Percentiles rank a stretch among this genome's conserved stretches.
Evolutionary conservation across 1,284 basidiomycete species (phyloP).

Genomic region (Meira miltonrushii): DNA sequence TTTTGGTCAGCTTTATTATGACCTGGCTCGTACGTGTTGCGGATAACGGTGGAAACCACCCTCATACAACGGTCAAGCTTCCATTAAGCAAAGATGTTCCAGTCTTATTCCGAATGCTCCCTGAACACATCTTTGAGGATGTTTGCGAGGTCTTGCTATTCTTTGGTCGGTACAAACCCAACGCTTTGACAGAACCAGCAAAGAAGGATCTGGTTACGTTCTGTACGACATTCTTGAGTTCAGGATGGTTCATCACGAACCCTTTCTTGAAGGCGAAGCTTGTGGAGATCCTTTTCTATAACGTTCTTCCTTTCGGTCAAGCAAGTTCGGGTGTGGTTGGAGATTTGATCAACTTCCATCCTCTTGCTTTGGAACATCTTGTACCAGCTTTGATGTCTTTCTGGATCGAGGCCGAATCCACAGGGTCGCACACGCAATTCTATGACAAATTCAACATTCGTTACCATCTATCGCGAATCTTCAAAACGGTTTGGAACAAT

Average conservation of each 20-base stretch:
- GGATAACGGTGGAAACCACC: slow-evolving; percentile 78
- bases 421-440: slow-evolving; percentile 94
- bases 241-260: slow-evolving; percentile 96
- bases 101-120: slow-evolving; percentile 76
- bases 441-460: slow-evolving; percentile 91
- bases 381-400: slow-evolving; percentile 90
- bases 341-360: slow-evolving; percentile 74
- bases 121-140: slow-evolving; percentile 92
- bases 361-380: slow-evolving; percentile 76
- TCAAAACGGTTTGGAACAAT: slow-evolving; percentile 47
- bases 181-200: slow-evolving; percentile 69
- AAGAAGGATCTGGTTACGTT: slow-evolving; percentile 83
- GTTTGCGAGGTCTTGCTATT: slow-evolving; percentile 79
- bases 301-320: slow-evolving; percentile 70
- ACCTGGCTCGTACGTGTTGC: slow-evolving; percentile 89
- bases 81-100: slow-evolving; percentile 83
- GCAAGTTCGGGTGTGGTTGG: slow-evolving; percentile 74
- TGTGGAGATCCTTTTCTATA: slow-evolving; percentile 84
- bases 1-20: slow-evolving; percentile 82
- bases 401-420: slow-evolving; percentile 96
- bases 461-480: slow-evolving; percentile 50
- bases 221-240: slow-evolving; percentile 83
- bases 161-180: slow-evolving; percentile 67
- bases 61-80: slow-evolving; percentile 52
- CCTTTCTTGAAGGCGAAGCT: slow-evolving; percentile 98